These are phyloP conservation scores for Austroboletus rostrupii DNA, from an alignment of 1,284 basidiomycete species.

Conservation along the genomic window DNA sequence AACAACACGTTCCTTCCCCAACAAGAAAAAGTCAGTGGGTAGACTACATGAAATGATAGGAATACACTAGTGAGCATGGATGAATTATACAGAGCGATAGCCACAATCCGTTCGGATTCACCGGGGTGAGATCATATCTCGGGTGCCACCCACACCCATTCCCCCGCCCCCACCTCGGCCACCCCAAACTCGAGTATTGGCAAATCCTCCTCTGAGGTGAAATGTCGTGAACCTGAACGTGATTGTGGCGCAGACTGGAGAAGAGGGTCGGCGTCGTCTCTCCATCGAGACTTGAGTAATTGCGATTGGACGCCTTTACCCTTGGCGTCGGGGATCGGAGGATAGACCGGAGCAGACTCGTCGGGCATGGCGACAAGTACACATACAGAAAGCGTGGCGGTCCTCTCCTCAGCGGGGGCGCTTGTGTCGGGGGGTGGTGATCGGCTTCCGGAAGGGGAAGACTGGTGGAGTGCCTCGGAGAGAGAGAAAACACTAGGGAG, in stretches of 20 bases:
- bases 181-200: slow-evolving; percentile 24
- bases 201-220: neutral
- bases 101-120: no score
- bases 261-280: neutral
- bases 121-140: neutral
- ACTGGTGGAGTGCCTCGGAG: neutral
- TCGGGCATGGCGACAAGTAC: slow-evolving; percentile 65
- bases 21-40: no score
- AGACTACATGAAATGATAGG: no score
- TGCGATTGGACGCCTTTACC: slow-evolving; percentile 15
- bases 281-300: neutral
- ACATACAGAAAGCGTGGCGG: slow-evolving; percentile 36
- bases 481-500: neutral
- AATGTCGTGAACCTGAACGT: neutral
- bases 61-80: no score
- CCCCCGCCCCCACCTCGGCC: slow-evolving; percentile 8
- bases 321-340: slow-evolving; percentile 7
- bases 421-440: neutral
- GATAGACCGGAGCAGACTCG: slow-evolving; percentile 2
- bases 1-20: no score
- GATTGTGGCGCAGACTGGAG: no score
- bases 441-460: neutral
- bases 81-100: no score
- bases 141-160: slow-evolving; percentile 2
- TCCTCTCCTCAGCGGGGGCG: neutral